phyloP scores from a whole-genome alignment of 176 grass and related monocot genomes.

The Eleusine coracana region DNA sequence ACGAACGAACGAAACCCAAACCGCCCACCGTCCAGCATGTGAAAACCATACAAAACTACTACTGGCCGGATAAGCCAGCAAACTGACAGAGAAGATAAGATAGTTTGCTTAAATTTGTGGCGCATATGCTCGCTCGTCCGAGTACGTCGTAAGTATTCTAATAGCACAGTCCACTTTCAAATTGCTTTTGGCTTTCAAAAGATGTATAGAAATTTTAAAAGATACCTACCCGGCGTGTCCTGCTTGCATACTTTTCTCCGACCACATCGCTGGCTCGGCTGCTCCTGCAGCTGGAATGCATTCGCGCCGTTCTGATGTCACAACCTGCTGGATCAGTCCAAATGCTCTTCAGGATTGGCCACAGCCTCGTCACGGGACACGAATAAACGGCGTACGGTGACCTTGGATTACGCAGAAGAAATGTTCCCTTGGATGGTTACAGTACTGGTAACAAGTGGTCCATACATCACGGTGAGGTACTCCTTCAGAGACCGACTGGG shows the following conservation, averaged over 20 bases:
- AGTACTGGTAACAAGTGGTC: neutral
- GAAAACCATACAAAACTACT: neutral
- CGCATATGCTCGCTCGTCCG: neutral
- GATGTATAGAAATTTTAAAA: neutral
- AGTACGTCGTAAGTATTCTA: neutral
- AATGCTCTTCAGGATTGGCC: conserved; percentile 2
- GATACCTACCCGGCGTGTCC: neutral
- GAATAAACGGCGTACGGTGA: neutral
- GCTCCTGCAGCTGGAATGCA: conserved; percentile 1
- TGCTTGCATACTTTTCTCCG: conserved; percentile 1
- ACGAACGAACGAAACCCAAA: neutral
- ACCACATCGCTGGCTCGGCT: conserved; percentile 8
- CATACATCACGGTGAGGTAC: neutral
- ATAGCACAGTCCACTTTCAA: neutral
- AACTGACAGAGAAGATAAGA: neutral
- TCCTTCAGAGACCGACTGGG: neutral
- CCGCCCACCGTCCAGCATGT: neutral
- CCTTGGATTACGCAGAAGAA: neutral
- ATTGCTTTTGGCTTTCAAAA: neutral
- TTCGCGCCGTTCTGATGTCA: neutral
- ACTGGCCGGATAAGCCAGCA: neutral
- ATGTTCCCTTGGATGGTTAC: neutral
- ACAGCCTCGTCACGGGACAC: neutral
- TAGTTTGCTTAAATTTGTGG: neutral
- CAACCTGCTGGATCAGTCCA: conserved; percentile 19